phyloP scores from a whole-genome alignment of 1,284 basidiomycete genomes.

The Ceratobasidium sp. region DNA sequence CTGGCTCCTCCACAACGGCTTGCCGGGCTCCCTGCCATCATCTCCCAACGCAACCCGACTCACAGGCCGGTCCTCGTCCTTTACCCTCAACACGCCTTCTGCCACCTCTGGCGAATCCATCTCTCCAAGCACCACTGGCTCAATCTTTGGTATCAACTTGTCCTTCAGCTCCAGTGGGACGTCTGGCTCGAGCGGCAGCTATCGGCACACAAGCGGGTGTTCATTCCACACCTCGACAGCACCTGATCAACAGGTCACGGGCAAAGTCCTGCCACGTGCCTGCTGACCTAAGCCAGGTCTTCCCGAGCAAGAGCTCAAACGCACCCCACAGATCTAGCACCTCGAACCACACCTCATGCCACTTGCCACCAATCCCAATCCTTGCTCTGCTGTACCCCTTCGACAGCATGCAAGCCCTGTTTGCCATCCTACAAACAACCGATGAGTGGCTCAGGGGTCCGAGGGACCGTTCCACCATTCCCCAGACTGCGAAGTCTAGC shows the following conservation, averaged over 20 bases:
- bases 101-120: too few species aligned
- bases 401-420: constrained; percentile 5
- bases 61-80: too few species aligned
- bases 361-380: not conserved
- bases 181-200: not conserved
- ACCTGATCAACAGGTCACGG: not conserved
- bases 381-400: not conserved
- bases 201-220: not conserved
- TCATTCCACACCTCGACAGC: not conserved
- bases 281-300: constrained; percentile 1
- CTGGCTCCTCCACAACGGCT: constrained; percentile 3
- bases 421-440: constrained; percentile 24
- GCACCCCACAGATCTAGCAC: constrained; percentile 6
- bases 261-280: not conserved
- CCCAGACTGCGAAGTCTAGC: not conserved
- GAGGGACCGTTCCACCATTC: not conserved
- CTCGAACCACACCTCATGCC: not conserved
- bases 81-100: too few species aligned
- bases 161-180: not conserved
- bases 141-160: not conserved
- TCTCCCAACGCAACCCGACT: too few species aligned
- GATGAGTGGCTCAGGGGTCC: not conserved
- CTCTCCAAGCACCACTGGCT: not conserved
- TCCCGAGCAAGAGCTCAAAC: constrained; percentile 14
- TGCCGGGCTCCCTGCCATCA: not conserved